Percentiles rank a stretch among this genome's conserved stretches.
These are phyloP conservation scores for Cyberlindnera maclurae DNA, from an alignment of 805 yeast genomes.

Conservation along the genomic window DNA sequence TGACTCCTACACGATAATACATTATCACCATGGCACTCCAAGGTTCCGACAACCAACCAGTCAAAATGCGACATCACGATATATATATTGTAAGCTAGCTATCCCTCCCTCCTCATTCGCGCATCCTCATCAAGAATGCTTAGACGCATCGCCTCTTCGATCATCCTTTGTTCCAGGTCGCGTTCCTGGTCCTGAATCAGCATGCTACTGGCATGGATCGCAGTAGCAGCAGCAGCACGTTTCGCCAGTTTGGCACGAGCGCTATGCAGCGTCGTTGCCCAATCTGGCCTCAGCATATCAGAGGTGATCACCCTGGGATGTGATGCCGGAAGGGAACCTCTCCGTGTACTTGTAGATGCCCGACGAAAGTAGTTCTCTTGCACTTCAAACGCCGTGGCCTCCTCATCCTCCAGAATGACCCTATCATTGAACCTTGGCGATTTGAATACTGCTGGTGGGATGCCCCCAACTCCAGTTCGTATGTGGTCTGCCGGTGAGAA, in stretches of 20 bases:
- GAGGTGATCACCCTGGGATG: conserved; percentile 69
- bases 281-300: conserved; percentile 85
- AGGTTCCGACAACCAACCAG: too few species aligned
- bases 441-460: conserved; percentile 38
- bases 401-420: conserved; percentile 14
- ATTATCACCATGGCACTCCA: too few species aligned
- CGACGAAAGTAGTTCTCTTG: conserved; percentile 14
- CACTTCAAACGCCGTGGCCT: conserved; percentile 9
- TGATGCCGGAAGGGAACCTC: conserved; percentile 57
- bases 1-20: too few species aligned
- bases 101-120: conserved; percentile 29
- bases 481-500: conserved; percentile 57
- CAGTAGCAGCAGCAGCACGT: conserved; percentile 89
- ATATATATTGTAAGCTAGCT: too few species aligned
- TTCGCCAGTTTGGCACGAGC: conserved; percentile 78
- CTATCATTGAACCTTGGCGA: neutral
- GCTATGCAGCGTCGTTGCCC: conserved; percentile 68
- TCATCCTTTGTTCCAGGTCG: conserved; percentile 68
- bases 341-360: conserved; percentile 22
- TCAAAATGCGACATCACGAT: neutral
- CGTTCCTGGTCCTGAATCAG: conserved; percentile 35
- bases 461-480: conserved; percentile 50
- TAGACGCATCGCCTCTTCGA: conserved; percentile 74
- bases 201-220: conserved; percentile 83
- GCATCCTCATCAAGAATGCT: conserved; percentile 67